phyloP scores from a whole-genome alignment of 75 land plant genomes.

The Larix kaempferi region DNA sequence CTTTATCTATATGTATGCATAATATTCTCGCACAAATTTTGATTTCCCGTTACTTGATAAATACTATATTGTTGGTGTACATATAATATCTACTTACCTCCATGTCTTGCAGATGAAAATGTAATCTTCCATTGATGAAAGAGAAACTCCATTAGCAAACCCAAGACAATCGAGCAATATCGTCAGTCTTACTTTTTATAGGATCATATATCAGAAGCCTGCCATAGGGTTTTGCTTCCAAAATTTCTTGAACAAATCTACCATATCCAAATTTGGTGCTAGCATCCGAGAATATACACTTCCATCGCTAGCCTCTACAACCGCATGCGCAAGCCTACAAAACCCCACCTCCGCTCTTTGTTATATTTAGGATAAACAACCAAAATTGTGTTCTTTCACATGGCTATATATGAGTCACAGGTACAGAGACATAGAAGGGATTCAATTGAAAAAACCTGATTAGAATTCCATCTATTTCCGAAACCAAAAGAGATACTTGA shows the following conservation, averaged over 20 bases:
- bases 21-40: no score
- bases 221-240: slow-evolving; percentile 67
- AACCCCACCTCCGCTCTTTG: neutral
- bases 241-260: slow-evolving; percentile 37
- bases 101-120: slow-evolving; percentile 63
- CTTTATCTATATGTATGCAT: no score
- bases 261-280: slow-evolving; percentile 47
- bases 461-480: slow-evolving; percentile 43
- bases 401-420: no score
- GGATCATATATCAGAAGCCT: slow-evolving; percentile 75
- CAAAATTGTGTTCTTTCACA: neutral
- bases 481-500: slow-evolving; percentile 31
- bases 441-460: slow-evolving; percentile 28
- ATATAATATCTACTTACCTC: slow-evolving; percentile 34
- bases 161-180: slow-evolving; percentile 37
- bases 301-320: slow-evolving; percentile 61
- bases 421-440: neutral
- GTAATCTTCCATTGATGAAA: slow-evolving; percentile 55
- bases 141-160: slow-evolving; percentile 80
- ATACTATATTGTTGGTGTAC: no score
- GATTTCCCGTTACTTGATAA: no score
- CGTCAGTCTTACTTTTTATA: slow-evolving; percentile 28
- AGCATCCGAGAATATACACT: slow-evolving; percentile 67
- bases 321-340: slow-evolving; percentile 63
- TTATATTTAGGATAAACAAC: neutral